Base-by-base conservation (phyloP, 176 grass and related monocot species). In the Thalia dealbata region DNA sequence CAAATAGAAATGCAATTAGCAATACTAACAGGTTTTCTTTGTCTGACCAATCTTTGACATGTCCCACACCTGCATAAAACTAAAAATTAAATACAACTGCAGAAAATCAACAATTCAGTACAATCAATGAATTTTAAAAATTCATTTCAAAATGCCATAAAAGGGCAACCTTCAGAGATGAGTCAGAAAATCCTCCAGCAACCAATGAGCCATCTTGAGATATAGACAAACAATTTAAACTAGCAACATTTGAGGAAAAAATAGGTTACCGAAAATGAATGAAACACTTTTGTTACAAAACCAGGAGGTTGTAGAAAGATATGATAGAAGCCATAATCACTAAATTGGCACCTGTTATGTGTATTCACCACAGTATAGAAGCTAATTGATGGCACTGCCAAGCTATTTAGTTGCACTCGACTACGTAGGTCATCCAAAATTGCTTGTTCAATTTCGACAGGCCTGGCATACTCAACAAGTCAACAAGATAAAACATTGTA, bases 121-220 rank as follows among this genome's bases (percentile, higher is more conserved):
- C 51, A 24, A 81, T 35, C 35, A 69, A 69, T 10, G 6, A 10
- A 69, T 63, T 1, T 28, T 28, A 22, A 45, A 48, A 72, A 78
- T n/a, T 35, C 74, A 67, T n/a, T 11, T 6, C 14, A 71, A 77
- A 61, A 54, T 60, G 46, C 48, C 70, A 54, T 9, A 87, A 45
- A 50, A 67, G 38, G 67, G 52, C 50, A 78, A 90, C 93, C 89
- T 92, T 97, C 58, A 97, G 65, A 44, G 93, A 97, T n/a, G 93
- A 97, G 69, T 97, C 93, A 74, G 93, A 97, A 66, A 97, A 97
- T 43, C 93, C 93, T 84, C 93, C 93, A 62, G 84, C 93, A 81
- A 97, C 90, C 79, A 97, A 74, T 0, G 93, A 97, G 42, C 93
- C 93, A 77, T 90, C 89, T n/a, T 97, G 81, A 72, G 89, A 97